These are phyloP conservation scores for Eimeria necatrix DNA, from an alignment of 169 alveolate genomes.

Conservation along the genomic window DNA sequence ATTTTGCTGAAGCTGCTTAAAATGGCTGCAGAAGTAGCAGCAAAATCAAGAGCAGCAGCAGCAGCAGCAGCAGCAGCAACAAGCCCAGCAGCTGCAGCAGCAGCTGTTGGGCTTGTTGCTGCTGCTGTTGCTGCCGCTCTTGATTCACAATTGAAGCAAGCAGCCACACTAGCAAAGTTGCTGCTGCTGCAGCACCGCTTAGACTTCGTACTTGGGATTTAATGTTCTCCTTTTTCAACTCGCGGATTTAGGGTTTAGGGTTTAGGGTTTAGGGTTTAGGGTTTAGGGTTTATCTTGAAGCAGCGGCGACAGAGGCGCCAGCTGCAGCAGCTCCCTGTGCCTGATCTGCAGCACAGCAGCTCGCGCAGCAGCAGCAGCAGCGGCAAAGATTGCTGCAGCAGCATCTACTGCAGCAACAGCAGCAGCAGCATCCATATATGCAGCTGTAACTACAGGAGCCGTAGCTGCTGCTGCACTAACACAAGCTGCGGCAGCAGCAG, in stretches of 20 bases:
- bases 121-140: constrained; percentile 6
- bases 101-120: constrained; percentile 48
- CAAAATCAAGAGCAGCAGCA: not conserved
- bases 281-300: not conserved
- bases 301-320: constrained; percentile 16
- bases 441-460: not conserved
- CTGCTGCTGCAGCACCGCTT: not conserved
- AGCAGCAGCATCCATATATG: not conserved
- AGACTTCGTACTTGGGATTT: not conserved
- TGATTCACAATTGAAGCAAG: not conserved
- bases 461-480: not conserved
- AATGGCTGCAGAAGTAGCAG: constrained; percentile 32
- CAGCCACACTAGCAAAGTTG: not conserved
- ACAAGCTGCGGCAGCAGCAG: not conserved
- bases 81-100: constrained; percentile 37
- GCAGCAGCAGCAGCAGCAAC: not conserved
- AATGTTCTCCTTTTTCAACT: not conserved
- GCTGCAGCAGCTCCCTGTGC: constrained; percentile 68
- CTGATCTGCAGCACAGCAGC: constrained; percentile 43
- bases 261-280: not conserved
- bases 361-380: constrained; percentile 18
- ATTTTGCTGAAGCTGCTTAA: too few relatives aligned
- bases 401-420: not conserved
- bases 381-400: not conserved
- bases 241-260: not conserved